phyloP scores from a whole-genome alignment of 2,329 filamentous ascomycete genomes.

The Coniosporium tulheliwenetii region DNA sequence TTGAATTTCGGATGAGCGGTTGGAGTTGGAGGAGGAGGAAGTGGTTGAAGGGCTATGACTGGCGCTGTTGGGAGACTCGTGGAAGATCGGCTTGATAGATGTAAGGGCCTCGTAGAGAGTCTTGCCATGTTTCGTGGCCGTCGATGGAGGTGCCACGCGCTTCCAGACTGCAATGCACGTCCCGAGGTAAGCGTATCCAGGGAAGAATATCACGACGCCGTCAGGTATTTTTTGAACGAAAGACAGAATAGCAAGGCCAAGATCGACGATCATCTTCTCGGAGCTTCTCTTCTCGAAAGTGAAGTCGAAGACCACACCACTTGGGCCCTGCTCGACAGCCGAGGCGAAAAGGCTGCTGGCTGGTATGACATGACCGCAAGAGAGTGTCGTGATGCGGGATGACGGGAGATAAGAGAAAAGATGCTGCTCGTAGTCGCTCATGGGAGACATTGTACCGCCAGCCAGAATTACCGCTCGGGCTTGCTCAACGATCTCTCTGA shows the following conservation, averaged over 20 bases:
- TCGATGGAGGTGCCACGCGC: slow-evolving; percentile 1
- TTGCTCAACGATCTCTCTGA: slow-evolving; percentile 70
- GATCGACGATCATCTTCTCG: slow-evolving; percentile 47
- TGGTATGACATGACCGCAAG: slow-evolving; percentile 90
- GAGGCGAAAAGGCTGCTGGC: slow-evolving; percentile 64
- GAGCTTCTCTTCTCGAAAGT: slow-evolving; percentile 65
- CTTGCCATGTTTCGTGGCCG: slow-evolving; percentile 7
- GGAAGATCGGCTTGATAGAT: slow-evolving; percentile 37
- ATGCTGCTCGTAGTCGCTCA: slow-evolving; percentile 76
- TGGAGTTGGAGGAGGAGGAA: slow-evolving; percentile 38
- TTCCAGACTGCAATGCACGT: slow-evolving; percentile 40
- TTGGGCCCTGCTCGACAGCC: slow-evolving; percentile 40
- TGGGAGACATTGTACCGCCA: slow-evolving; percentile 95
- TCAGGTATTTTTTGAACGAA: slow-evolving; percentile 65
- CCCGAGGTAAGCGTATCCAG: slow-evolving; percentile 82
- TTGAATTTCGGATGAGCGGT: slow-evolving; percentile 29
- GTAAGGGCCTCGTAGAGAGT: slow-evolving; percentile 44
- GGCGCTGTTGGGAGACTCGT: slow-evolving; percentile 11
- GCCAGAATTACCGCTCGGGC: slow-evolving; percentile 80
- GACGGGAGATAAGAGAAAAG: slow-evolving; percentile 61
- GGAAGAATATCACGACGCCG: slow-evolving; percentile 88
- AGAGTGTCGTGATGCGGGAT: slow-evolving; percentile 59
- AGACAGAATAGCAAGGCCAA: slow-evolving; percentile 58
- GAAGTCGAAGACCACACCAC: slow-evolving; percentile 57
- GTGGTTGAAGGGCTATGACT: slow-evolving; percentile 33